Percentiles rank a stretch among this genome's conserved stretches.
Evolutionary conservation across 1,139 yeast genomes (phyloP).

Genomic region (Magnusiomyces tetraspermus): DNA sequence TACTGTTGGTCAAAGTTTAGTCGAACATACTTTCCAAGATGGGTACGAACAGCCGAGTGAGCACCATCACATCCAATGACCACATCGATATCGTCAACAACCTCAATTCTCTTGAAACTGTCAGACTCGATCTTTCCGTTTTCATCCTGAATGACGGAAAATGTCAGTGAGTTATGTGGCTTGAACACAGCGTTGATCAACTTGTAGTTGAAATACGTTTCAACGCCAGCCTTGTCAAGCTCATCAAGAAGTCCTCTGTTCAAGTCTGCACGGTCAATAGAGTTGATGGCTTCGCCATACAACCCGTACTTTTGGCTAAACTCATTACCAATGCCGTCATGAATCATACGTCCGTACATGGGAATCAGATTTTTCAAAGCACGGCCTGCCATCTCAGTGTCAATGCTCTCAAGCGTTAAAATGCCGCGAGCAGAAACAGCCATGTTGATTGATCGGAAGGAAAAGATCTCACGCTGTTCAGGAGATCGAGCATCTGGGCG

Average conservation of each 20-base stretch:
- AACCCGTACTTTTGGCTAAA: constrained; percentile 69
- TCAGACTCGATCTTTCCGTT: neutral
- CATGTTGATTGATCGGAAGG: constrained; percentile 57
- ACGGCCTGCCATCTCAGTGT: constrained; percentile 45
- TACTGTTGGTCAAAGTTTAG: constrained; percentile 70
- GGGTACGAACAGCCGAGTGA: constrained; percentile 63
- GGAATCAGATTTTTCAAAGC: constrained; percentile 61
- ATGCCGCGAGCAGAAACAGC: constrained; percentile 88
- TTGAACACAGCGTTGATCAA: constrained; percentile 30
- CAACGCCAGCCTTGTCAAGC: constrained; percentile 40
- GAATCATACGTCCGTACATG: constrained; percentile 87
- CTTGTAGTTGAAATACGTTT: constrained; percentile 50
- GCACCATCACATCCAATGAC: constrained; percentile 85
- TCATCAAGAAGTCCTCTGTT: constrained; percentile 60
- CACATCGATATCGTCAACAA: constrained; percentile 40
- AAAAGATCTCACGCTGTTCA: constrained; percentile 21
- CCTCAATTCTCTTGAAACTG: constrained; percentile 9
- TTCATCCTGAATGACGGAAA: constrained; percentile 12
- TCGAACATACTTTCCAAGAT: constrained; percentile 52
- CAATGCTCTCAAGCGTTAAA: constrained; percentile 54
- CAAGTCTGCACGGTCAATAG: constrained; percentile 67
- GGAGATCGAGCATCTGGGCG: constrained; percentile 34
- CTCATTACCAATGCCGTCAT: constrained; percentile 53
- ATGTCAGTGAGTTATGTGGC: constrained; percentile 10
- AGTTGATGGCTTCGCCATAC: constrained; percentile 77